phyloP scores from a whole-genome alignment of 148 eudicot genomes.

The Cornus suecica region DNA sequence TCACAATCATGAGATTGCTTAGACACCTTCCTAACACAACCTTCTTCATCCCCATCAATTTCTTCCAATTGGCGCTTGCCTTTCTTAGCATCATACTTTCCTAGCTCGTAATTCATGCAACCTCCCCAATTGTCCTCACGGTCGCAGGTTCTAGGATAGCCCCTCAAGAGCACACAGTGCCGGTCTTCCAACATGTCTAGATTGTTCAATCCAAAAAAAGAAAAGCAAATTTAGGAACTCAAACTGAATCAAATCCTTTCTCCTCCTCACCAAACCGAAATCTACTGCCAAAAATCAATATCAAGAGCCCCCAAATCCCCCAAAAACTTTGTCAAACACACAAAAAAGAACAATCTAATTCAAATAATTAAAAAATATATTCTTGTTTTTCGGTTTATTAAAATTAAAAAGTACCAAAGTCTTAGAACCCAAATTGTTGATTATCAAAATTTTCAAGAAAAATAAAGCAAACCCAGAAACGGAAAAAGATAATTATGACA shows the following conservation, averaged over 20 bases:
- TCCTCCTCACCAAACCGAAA: conserved; percentile 5
- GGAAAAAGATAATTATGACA: neutral
- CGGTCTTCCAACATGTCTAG: conserved; percentile 70
- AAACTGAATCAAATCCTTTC: conserved; percentile 13
- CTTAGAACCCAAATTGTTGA: neutral
- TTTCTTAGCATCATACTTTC: conserved; percentile 31
- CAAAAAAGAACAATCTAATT: too few relatives aligned
- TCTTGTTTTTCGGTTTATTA: neutral
- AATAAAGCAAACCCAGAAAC: conserved; percentile 4
- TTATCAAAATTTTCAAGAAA: conserved; percentile 8
- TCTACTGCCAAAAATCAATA: conserved; percentile 17
- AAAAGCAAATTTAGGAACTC: neutral
- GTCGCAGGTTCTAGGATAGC: conserved; percentile 50
- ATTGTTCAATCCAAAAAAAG: conserved; percentile 18
- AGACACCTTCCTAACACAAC: conserved; percentile 27
- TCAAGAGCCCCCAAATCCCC: conserved; percentile 7
- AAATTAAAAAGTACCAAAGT: neutral
- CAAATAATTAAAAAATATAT: too few relatives aligned
- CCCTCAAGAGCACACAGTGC: conserved; percentile 56
- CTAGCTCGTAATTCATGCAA: conserved; percentile 47
- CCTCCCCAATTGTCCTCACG: conserved; percentile 48
- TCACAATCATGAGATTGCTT: conserved; percentile 29
- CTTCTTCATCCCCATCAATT: conserved; percentile 37
- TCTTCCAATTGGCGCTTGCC: conserved; percentile 66
- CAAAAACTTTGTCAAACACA: neutral